phyloP scores from a whole-genome alignment of 257 asterid genomes.

The Verbena officinalis region DNA sequence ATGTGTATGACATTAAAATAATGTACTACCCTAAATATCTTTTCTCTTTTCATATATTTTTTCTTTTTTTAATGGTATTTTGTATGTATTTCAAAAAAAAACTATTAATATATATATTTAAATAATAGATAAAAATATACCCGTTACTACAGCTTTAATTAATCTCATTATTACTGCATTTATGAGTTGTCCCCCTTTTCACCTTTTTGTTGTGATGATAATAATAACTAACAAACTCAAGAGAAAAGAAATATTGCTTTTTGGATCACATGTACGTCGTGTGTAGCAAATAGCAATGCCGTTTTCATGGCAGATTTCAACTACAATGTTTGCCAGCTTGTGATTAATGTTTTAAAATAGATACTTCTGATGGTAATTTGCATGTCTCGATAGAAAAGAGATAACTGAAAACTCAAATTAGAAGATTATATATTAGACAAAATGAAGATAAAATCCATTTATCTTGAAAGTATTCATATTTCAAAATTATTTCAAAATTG shows the following conservation, averaged over 20 bases:
- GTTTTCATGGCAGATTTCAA: constrained; percentile 7
- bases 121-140: too few species aligned
- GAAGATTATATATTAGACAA: too few species aligned
- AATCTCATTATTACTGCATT: constrained; percentile 4
- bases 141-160: background rate
- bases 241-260: background rate
- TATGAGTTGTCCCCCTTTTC: background rate
- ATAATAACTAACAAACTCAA: constrained; percentile 7
- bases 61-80: too few species aligned
- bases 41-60: too few species aligned
- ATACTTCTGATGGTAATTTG: too few species aligned
- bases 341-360: background rate
- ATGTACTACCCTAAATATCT: too few species aligned
- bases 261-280: constrained; percentile 24
- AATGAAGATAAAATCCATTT: background rate
- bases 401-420: too few species aligned
- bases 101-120: too few species aligned
- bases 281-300: background rate
- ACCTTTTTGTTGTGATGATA: constrained; percentile 22
- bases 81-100: too few species aligned
- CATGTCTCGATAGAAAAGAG: too few species aligned
- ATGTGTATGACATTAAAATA: too few species aligned
- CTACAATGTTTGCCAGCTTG: background rate
- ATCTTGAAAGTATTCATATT: background rate
- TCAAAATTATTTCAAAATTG: too few species aligned